phyloP scores from a whole-genome alignment of 768 basidiomycete species.

The Trametes coccinea region DNA sequence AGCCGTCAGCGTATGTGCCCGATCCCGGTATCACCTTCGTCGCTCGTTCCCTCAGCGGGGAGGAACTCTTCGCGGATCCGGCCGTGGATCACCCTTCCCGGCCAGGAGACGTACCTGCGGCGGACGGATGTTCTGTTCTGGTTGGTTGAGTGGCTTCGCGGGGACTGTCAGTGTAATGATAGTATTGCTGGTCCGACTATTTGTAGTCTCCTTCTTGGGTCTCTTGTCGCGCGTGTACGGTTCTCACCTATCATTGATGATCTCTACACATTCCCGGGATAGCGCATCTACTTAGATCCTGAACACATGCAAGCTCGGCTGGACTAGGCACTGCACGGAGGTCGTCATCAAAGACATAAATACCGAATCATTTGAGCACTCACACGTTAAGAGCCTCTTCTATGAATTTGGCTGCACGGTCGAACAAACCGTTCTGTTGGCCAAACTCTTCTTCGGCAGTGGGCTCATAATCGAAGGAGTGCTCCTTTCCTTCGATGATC shows the following conservation, averaged over 20 bases:
- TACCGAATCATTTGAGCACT: background rate
- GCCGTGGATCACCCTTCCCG: background rate
- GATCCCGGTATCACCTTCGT: conserved; percentile 15
- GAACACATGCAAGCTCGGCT: too few relatives aligned
- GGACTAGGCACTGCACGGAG: too few relatives aligned
- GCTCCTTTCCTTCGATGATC: conserved; percentile 47
- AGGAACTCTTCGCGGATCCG: conserved; percentile 14
- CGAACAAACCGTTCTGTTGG: conserved; percentile 37
- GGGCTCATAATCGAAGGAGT: conserved; percentile 56
- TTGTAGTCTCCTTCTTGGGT: background rate
- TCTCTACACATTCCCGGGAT: too few relatives aligned
- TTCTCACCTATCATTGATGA: background rate
- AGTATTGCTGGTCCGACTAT: too few relatives aligned
- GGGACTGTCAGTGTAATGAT: background rate
- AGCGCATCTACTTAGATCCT: too few relatives aligned
- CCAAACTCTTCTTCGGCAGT: conserved; percentile 44
- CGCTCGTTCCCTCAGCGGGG: conserved; percentile 18
- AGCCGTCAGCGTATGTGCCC: conserved; percentile 6
- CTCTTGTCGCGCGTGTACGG: background rate
- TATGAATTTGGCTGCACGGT: conserved; percentile 32
- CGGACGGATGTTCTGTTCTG: background rate
- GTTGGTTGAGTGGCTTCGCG: background rate
- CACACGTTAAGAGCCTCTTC: background rate
- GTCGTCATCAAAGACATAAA: too few relatives aligned
- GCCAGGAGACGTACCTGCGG: background rate